Evolutionary conservation across 2,329 filamentous ascomycete species (phyloP).

Genomic region (Lachnellula cervina): DNA sequence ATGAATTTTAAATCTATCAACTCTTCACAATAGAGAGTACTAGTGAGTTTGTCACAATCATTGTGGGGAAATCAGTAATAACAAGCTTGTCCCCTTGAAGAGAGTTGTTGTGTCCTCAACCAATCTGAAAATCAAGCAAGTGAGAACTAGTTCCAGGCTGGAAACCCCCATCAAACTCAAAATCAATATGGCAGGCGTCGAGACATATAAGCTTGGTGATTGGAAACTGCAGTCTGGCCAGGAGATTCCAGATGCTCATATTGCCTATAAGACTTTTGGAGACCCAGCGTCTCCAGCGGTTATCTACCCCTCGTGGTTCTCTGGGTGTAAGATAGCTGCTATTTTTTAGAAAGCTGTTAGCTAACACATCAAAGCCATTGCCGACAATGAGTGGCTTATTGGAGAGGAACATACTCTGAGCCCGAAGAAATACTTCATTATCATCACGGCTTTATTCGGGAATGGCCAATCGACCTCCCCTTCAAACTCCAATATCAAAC

Average conservation of each 20-base stretch:
- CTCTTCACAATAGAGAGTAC: no score
- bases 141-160: not conserved
- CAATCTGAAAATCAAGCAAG: no score
- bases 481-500: slow-evolving; percentile 52
- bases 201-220: slow-evolving; percentile 57
- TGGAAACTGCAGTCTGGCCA: slow-evolving; percentile 62
- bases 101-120: no score
- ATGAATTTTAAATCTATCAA: no score
- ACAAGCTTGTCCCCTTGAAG: no score
- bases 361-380: slow-evolving; percentile 43
- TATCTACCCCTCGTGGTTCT: slow-evolving; percentile 76
- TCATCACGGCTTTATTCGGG: slow-evolving; percentile 64
- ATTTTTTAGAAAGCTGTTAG: not conserved
- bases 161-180: not conserved
- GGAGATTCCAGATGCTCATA: slow-evolving; percentile 57
- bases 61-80: no score
- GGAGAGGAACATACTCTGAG: slow-evolving; percentile 45
- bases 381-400: slow-evolving; percentile 71
- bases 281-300: slow-evolving; percentile 57
- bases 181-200: slow-evolving; percentile 15
- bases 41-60: no score
- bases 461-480: slow-evolving; percentile 65
- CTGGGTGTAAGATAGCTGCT: slow-evolving; percentile 42
- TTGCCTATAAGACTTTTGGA: slow-evolving; percentile 76
- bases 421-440: slow-evolving; percentile 62